These are phyloP conservation scores for Didymella pinodella DNA, from an alignment of 2,329 filamentous ascomycete genomes.

Conservation along the genomic window DNA sequence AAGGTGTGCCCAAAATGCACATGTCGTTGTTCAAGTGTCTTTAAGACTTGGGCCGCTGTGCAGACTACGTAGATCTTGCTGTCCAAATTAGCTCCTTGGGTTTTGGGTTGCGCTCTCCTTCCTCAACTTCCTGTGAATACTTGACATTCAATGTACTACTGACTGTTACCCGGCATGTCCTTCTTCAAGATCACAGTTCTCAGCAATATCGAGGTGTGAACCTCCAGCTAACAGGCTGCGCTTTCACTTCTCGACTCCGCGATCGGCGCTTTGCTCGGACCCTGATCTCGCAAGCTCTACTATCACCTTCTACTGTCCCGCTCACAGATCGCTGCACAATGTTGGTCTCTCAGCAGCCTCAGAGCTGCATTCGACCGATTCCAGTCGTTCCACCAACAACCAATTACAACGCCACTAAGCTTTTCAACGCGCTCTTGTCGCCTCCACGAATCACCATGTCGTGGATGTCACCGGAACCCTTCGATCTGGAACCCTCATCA, in stretches of 20 bases:
- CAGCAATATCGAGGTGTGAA: not conserved
- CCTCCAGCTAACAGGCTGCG: not conserved
- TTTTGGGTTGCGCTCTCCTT: not conserved
- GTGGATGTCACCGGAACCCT: not conserved
- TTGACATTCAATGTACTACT: not conserved
- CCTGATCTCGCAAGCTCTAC: not conserved
- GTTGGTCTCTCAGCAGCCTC: slow-evolving; percentile 13
- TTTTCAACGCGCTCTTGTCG: slow-evolving; percentile 5
- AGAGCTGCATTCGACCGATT: slow-evolving; percentile 1
- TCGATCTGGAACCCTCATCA: not conserved
- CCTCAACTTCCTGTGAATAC: not conserved
- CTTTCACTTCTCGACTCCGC: not conserved
- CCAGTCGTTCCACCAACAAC: not conserved
- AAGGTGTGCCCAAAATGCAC: not conserved
- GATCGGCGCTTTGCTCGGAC: not conserved
- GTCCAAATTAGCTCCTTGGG: not conserved
- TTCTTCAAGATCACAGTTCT: not conserved
- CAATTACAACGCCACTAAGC: slow-evolving; percentile 7
- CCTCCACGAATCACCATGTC: slow-evolving; percentile 5
- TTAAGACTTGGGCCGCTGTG: not conserved
- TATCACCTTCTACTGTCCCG: slow-evolving; percentile 3
- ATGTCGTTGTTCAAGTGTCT: not conserved
- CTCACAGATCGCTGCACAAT: slow-evolving; percentile 2
- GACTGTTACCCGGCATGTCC: not conserved
- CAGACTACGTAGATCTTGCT: not conserved